A percentile compares a stretch with the other conserved stretches of the same genome.
These are phyloP conservation scores for Aphanoascus verrucosus DNA, from an alignment of 2,329 filamentous ascomycete genomes.

Conservation along the genomic window DNA sequence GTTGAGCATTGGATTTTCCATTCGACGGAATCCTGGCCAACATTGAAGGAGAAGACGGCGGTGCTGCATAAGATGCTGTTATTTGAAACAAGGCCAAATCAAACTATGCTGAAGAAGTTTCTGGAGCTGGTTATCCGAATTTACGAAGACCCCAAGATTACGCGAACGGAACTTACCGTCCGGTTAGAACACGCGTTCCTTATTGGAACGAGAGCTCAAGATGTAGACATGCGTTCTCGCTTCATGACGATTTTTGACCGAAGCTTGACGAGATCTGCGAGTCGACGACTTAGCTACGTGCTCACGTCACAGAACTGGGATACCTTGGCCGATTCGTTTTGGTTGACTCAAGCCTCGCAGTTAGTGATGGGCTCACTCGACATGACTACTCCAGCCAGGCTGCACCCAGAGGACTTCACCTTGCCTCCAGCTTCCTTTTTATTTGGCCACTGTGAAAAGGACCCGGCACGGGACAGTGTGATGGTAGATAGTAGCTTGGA, in stretches of 20 bases:
- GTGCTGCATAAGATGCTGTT: conserved; percentile 98
- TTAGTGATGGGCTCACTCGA: conserved; percentile 85
- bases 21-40: conserved; percentile 89
- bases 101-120: conserved; percentile 81
- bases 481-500: conserved; percentile 80
- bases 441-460: conserved; percentile 62
- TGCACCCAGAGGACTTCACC: conserved; percentile 76
- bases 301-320: conserved; percentile 94
- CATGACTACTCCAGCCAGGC: conserved; percentile 63
- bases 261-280: conserved; percentile 85
- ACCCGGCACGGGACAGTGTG: conserved; percentile 49
- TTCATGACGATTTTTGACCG: conserved; percentile 96
- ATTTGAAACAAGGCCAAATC: conserved; percentile 76
- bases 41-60: conserved; percentile 95
- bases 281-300: conserved; percentile 77
- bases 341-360: conserved; percentile 91
- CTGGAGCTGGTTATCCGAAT: conserved; percentile 93
- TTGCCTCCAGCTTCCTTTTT: conserved; percentile 63
- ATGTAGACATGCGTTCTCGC: conserved; percentile 91
- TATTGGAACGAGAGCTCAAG: conserved; percentile 82
- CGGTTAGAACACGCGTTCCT: conserved; percentile 97
- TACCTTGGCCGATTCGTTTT: conserved; percentile 86
- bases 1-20: conserved; percentile 95
- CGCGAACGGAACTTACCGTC: conserved; percentile 87
- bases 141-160: conserved; percentile 95